phyloP scores from a whole-genome alignment of 352 stramenopile genomes.

The Globisporangium cederbergense region DNA sequence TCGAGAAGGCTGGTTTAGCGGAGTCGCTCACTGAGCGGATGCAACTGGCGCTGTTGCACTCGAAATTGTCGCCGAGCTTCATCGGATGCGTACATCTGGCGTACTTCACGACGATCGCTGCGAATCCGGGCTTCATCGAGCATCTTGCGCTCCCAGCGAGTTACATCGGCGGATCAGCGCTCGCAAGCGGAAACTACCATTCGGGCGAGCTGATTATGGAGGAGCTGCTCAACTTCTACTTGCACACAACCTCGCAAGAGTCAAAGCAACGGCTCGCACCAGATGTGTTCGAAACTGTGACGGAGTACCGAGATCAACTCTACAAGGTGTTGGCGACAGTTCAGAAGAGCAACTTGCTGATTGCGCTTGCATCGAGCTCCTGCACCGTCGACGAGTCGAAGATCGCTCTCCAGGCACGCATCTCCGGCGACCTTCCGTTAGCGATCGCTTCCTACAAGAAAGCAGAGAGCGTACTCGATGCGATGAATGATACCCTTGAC shows the following conservation, averaged over 20 bases:
- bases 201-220: slow-evolving; percentile 65
- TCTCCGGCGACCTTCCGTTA: slow-evolving; percentile 65
- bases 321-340: slow-evolving; percentile 67
- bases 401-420: slow-evolving; percentile 53
- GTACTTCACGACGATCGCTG: slow-evolving; percentile 41
- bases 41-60: slow-evolving; percentile 7
- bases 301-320: slow-evolving; percentile 62
- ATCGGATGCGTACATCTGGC: slow-evolving; percentile 41
- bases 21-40: slow-evolving; percentile 9
- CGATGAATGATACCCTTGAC: slow-evolving; percentile 38
- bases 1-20: slow-evolving; percentile 17
- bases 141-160: slow-evolving; percentile 33
- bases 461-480: slow-evolving; percentile 41
- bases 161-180: slow-evolving; percentile 46
- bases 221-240: slow-evolving; percentile 48
- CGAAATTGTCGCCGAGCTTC: slow-evolving; percentile 19
- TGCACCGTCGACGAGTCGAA: slow-evolving; percentile 57
- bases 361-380: slow-evolving; percentile 47
- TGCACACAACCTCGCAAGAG: slow-evolving; percentile 4
- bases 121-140: slow-evolving; percentile 27
- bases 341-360: slow-evolving; percentile 63
- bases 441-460: slow-evolving; percentile 75
- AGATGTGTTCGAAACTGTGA: slow-evolving; percentile 18
- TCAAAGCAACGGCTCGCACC: slow-evolving; percentile 5
- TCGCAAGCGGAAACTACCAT: slow-evolving; percentile 55